A percentile compares a stretch with the other conserved stretches of the same genome.
These are phyloP conservation scores for Chlamydomonas sp. DNA, from an alignment of 139 green algal genomes.

Conservation along the genomic window DNA sequence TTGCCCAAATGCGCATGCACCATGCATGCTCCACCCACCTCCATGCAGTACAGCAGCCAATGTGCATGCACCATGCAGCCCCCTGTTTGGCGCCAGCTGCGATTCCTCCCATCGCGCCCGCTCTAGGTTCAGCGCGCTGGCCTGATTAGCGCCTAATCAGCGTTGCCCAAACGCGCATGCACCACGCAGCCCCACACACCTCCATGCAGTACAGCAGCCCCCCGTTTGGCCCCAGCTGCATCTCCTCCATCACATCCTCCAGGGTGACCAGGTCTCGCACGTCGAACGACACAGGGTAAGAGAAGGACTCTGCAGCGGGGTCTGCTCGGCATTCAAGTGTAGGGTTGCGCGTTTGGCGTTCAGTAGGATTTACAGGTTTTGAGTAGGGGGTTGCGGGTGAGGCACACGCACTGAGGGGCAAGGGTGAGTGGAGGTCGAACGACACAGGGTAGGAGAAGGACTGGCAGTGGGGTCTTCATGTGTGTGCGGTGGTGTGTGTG, in stretches of 20 bases:
- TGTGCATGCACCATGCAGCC: too few species aligned
- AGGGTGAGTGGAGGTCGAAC: background rate
- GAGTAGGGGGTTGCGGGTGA: background rate
- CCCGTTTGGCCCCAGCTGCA: conserved; percentile 91
- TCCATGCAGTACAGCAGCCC: conserved; percentile 99
- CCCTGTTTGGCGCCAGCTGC: too few species aligned
- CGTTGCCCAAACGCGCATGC: too few species aligned
- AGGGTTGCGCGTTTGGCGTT: background rate
- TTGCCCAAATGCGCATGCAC: too few species aligned
- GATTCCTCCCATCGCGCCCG: too few species aligned
- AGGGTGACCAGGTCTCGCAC: conserved; percentile 82
- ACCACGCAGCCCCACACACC: too few species aligned
- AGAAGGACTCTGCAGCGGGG: conserved; percentile 90
- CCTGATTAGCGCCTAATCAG: too few species aligned
- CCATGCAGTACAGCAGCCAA: too few species aligned
- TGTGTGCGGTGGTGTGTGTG: too few species aligned
- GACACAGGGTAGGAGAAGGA: background rate
- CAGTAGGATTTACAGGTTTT: background rate
- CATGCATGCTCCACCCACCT: too few species aligned
- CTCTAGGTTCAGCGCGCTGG: too few species aligned
- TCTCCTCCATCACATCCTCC: conserved; percentile 93
- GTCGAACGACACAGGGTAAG: conserved; percentile 84
- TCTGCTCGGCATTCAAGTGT: conserved; percentile 47
- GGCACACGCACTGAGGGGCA: background rate
- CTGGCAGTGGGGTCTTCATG: background rate